A percentile compares a stretch with the other conserved stretches of the same genome.
Conservation (phyloP, 2,329 filamentous ascomycete species). For the Aspergillus fumigatus region DNA sequence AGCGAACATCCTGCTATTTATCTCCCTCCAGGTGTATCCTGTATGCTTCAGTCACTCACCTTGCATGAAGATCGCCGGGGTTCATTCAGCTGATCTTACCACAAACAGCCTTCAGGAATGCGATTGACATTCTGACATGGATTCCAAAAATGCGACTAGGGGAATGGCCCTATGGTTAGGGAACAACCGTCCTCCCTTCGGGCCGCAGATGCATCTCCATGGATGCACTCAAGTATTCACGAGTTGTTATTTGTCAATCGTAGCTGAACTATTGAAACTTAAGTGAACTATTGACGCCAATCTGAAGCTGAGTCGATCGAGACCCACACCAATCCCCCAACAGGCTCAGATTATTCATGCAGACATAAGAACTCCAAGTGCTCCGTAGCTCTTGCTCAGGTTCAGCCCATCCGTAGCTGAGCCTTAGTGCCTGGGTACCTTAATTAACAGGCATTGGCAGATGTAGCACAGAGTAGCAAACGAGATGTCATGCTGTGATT, state of each 20-base stretch:
- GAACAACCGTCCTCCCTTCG: not conserved
- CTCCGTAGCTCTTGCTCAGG: too few species aligned
- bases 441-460: too few species aligned
- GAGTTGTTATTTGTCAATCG: not conserved
- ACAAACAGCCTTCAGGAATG: too few species aligned
- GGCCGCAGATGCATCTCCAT: not conserved
- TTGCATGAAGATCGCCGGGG: not conserved
- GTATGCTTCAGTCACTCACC: not conserved
- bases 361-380: too few species aligned
- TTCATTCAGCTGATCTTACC: too few species aligned
- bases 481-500: too few species aligned
- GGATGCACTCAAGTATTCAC: not conserved
- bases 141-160: too few species aligned
- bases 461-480: too few species aligned
- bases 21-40: not conserved
- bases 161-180: not conserved
- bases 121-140: too few species aligned
- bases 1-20: not conserved
- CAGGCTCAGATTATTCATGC: too few species aligned
- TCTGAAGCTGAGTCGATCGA: not conserved
- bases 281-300: not conserved
- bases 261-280: not conserved
- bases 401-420: too few species aligned
- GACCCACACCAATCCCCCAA: not conserved
- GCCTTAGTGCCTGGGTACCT: too few species aligned